Conservation (phyloP, 495 filamentous ascomycete species). For the Neurospora sp. region DNA sequence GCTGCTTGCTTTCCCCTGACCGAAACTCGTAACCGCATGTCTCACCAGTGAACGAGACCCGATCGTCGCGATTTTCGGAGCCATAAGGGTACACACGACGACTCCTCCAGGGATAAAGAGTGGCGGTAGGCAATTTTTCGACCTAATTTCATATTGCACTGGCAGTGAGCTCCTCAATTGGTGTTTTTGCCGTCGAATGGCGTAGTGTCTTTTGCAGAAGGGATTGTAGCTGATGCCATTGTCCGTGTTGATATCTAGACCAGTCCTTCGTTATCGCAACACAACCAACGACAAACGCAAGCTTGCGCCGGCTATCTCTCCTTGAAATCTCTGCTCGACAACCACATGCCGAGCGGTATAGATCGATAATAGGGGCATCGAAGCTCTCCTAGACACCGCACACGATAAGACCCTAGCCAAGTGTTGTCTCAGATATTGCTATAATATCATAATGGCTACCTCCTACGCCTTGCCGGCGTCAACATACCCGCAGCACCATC, state of each 20-base stretch:
- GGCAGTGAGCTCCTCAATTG: neutral
- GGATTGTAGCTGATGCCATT: neutral
- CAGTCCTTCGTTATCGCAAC: neutral
- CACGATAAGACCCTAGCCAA: neutral
- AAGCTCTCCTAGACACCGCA: constrained; percentile 10
- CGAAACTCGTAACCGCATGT: constrained; percentile 2
- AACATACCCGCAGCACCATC: constrained; percentile 34
- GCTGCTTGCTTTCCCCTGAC: neutral
- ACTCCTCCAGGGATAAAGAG: neutral
- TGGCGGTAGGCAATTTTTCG: neutral
- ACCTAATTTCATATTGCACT: neutral
- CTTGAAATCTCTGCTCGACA: neutral
- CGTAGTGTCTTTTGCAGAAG: neutral
- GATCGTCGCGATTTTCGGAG: constrained; percentile 2
- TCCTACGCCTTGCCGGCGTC: constrained; percentile 42
- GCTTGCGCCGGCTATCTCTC: neutral
- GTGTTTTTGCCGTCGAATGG: neutral
- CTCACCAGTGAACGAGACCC: constrained; percentile 2
- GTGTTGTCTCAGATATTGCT: neutral
- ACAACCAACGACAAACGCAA: neutral
- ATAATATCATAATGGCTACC: constrained; percentile 29
- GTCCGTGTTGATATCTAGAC: neutral
- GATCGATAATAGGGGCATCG: constrained; percentile 8
- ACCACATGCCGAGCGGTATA: neutral
- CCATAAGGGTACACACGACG: neutral